These are phyloP conservation scores for Diddensiella santjacobensis DNA, from an alignment of 805 yeast genomes.

Conservation along the genomic window DNA sequence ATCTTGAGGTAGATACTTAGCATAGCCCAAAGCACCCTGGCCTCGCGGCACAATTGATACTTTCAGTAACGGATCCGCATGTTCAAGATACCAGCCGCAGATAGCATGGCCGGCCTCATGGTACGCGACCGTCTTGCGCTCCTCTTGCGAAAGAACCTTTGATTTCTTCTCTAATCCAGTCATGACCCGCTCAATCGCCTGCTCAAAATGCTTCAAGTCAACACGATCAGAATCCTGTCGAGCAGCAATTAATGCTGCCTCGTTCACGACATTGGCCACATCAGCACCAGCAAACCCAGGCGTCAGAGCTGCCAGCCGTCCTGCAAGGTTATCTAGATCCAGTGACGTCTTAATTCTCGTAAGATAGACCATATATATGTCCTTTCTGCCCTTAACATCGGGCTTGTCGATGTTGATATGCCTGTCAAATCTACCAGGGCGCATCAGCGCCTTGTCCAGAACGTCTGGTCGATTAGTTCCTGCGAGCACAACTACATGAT, in stretches of 20 bases:
- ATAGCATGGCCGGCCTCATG: slow-evolving; percentile 99
- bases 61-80: slow-evolving; percentile 90
- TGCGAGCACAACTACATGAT: slow-evolving; percentile 94
- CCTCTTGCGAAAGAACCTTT: slow-evolving; percentile 76
- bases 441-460: slow-evolving; percentile 83
- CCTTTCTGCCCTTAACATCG: slow-evolving; percentile 91
- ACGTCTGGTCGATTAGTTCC: slow-evolving; percentile 97
- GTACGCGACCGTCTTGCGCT: slow-evolving; percentile 86
- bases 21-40: slow-evolving; percentile 95
- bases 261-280: slow-evolving; percentile 94
- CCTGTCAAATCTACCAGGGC: slow-evolving; percentile 98
- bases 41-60: slow-evolving; percentile 97
- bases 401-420: slow-evolving; percentile 91
- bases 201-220: slow-evolving; percentile 77
- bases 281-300: slow-evolving; percentile 99
- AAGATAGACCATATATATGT: slow-evolving; percentile 84
- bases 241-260: slow-evolving; percentile 96
- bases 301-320: slow-evolving; percentile 89
- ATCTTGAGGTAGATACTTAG: slow-evolving; percentile 95
- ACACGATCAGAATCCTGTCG: slow-evolving; percentile 71
- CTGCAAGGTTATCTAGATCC: slow-evolving; percentile 59
- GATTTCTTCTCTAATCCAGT: slow-evolving; percentile 94
- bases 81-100: slow-evolving; percentile 92
- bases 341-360: slow-evolving; percentile 59
- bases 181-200: slow-evolving; percentile 94